Percentiles rank a stretch among this genome's conserved stretches.
phyloP scores from a whole-genome alignment of 2,329 filamentous ascomycete genomes.

The Phialophora expanda region DNA sequence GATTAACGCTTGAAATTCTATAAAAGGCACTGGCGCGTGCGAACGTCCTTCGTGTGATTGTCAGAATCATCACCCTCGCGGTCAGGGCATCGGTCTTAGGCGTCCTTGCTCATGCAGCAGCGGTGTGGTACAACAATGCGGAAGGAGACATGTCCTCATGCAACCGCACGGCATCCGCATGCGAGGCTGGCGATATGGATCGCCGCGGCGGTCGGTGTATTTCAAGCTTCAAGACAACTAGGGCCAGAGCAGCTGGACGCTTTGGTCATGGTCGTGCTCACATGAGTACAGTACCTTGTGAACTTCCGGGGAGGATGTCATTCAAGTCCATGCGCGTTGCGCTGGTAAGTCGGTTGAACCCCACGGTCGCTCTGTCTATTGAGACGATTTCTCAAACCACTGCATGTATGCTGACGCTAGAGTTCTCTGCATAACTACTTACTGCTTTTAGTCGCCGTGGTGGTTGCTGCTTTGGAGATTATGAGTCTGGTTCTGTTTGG shows the following conservation, averaged over 20 bases:
- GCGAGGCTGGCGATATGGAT: conserved; percentile 20
- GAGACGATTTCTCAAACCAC: neutral
- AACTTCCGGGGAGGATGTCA: conserved; percentile 26
- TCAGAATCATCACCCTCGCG: conserved; percentile 14
- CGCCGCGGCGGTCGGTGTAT: conserved; percentile 20
- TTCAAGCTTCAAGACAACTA: conserved; percentile 26
- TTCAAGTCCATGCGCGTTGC: conserved; percentile 22
- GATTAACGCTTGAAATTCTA: neutral
- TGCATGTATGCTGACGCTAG: neutral
- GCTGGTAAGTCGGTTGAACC: conserved; percentile 29
- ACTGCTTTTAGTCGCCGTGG: conserved; percentile 9
- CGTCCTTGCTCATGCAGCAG: conserved; percentile 14
- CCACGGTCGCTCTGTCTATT: neutral
- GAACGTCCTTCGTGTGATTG: conserved; percentile 7
- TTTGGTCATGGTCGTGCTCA: conserved; percentile 26
- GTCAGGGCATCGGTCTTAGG: conserved; percentile 16
- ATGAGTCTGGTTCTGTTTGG: conserved; percentile 13
- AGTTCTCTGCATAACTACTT: conserved; percentile 9
- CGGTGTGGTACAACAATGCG: conserved; percentile 20
- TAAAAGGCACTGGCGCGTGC: conserved; percentile 1
- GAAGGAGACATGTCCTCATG: conserved; percentile 11
- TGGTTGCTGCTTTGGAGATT: conserved; percentile 9
- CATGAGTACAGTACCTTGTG: conserved; percentile 9
- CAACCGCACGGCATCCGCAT: conserved; percentile 13
- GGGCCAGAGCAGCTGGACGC: conserved; percentile 15